Base-by-base conservation (phyloP, 2,329 filamentous ascomycete species). In the Leptographium wingfieldii region DNA sequence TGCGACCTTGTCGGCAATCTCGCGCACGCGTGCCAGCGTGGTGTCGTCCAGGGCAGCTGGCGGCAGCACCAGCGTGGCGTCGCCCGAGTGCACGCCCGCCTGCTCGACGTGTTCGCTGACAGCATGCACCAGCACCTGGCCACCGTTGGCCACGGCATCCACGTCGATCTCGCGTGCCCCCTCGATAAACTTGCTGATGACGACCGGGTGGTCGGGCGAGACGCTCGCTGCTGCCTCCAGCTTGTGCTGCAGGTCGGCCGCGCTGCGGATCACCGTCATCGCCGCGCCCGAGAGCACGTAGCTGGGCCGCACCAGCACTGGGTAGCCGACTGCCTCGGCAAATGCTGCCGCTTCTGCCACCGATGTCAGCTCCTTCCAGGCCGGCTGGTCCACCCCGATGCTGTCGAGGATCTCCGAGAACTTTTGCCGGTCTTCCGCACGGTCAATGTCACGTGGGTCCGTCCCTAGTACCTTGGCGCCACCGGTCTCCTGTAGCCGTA, bases 181-280 rank as follows among this genome's bases (percentile, higher is more conserved):
- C 74, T 97, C 91, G 64, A 99, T 97, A 78, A 95, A 97, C 76
- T 97, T 95, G 69, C 87, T 95, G 72, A 99, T 97, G 60, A 99
- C 94, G 49, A 99, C 94, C 2, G 94, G 94, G 76, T 99, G 91
- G 71, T 99, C 94, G 19, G 94, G 92, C 19, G 91, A 96, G 63
- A 97, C 94, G 61, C 85, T 86, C 72, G 86, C 87, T 58, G 94
- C 94, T 64, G 92, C 92, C 70, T 90, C 83, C 7, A 99, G 86
- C 80, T 97, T 97, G 65, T 96, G 89, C 77, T 95, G 90, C 61
- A 99, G 85, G 70, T 99, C 92, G 66, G 86, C 85, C 67, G 91
- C 82, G 73, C 85, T 89, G 71, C 84, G 86, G 69, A 99, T 96
- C 67, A 97, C 94, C 59, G 90, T 97, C 94, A 99, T 99, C 69